A percentile compares a stretch with the other conserved stretches of the same genome.
Evolutionary conservation across 1,284 basidiomycete species (phyloP).

Genomic region (Apiotrichum laibachii): DNA sequence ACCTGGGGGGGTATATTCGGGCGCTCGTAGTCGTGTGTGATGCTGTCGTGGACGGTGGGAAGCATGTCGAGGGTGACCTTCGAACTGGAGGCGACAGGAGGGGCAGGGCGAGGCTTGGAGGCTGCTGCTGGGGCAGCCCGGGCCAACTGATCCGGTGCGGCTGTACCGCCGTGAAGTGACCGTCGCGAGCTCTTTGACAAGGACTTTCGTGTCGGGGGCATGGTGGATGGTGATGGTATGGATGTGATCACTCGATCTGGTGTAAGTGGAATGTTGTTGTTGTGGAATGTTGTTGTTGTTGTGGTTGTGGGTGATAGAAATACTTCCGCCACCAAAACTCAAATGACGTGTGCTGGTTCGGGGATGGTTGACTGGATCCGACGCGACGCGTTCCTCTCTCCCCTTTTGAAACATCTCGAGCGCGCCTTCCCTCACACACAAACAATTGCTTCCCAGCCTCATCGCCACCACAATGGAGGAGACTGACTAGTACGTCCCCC

Average conservation of each 20-base stretch:
- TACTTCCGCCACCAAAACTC: neutral
- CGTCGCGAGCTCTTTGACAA: constrained; percentile 6
- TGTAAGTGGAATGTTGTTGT: neutral
- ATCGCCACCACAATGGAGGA: neutral
- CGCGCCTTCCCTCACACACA: no score
- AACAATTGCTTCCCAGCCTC: no score
- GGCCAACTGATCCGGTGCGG: neutral
- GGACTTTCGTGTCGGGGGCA: constrained; percentile 24
- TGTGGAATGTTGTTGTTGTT: neutral
- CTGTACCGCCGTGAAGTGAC: neutral
- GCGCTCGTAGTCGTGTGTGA: constrained; percentile 38
- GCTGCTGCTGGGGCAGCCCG: neutral
- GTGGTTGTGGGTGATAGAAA: neutral
- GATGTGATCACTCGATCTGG: neutral
- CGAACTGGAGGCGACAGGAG: constrained; percentile 22
- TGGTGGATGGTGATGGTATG: constrained; percentile 1
- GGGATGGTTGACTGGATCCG: neutral
- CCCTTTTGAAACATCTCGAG: no score
- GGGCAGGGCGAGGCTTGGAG: neutral
- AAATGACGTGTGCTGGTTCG: neutral
- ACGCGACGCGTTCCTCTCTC: neutral
- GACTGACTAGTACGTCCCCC: neutral
- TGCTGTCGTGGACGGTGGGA: constrained; percentile 31
- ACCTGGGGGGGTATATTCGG: constrained; percentile 5
- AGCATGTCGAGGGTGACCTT: constrained; percentile 32